Percentiles rank a stretch among this genome's conserved stretches.
phyloP scores from a whole-genome alignment of 2,329 filamentous ascomycete genomes.

The Malbranchea cinnamomea region DNA sequence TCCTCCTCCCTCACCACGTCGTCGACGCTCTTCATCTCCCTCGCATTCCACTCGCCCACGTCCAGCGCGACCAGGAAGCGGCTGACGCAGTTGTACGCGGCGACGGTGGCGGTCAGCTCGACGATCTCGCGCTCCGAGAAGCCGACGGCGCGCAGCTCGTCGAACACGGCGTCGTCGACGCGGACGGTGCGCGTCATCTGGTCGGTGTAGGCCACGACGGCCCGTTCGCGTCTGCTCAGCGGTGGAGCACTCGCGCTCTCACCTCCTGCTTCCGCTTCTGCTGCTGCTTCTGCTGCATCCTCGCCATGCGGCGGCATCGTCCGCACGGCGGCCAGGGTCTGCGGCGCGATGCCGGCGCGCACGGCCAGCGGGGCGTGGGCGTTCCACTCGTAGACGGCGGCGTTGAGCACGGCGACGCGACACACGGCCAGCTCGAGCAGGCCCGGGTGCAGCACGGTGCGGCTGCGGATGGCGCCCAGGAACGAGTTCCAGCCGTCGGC shows the following conservation, averaged over 20 bases:
- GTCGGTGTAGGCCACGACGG: slow-evolving; percentile 58
- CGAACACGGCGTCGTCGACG: slow-evolving; percentile 56
- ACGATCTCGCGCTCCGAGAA: slow-evolving; percentile 64
- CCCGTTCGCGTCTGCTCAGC: slow-evolving; percentile 49
- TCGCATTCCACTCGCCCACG: slow-evolving; percentile 34
- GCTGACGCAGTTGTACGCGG: slow-evolving; percentile 80
- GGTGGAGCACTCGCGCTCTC: no score
- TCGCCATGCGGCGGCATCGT: slow-evolving; percentile 15
- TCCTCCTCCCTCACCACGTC: slow-evolving; percentile 42
- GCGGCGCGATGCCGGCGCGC: slow-evolving; percentile 20
- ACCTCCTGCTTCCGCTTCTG: slow-evolving; percentile 13
- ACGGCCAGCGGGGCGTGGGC: slow-evolving; percentile 56
- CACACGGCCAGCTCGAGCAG: slow-evolving; percentile 66
- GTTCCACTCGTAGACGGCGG: slow-evolving; percentile 73
- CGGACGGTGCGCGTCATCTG: slow-evolving; percentile 64
- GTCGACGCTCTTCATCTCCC: slow-evolving; percentile 50
- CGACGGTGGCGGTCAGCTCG: slow-evolving; percentile 70
- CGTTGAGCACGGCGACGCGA: slow-evolving; percentile 63
- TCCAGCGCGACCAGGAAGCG: slow-evolving; percentile 72
- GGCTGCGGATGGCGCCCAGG: slow-evolving; percentile 38
- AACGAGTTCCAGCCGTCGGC: slow-evolving; percentile 55
- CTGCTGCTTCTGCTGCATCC: slow-evolving; percentile 26
- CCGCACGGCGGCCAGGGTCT: slow-evolving; percentile 38
- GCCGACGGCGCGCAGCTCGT: slow-evolving; percentile 33
- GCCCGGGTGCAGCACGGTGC: slow-evolving; percentile 31